Conservation (phyloP, 495 filamentous ascomycete genomes). For the Poronia punctata region DNA sequence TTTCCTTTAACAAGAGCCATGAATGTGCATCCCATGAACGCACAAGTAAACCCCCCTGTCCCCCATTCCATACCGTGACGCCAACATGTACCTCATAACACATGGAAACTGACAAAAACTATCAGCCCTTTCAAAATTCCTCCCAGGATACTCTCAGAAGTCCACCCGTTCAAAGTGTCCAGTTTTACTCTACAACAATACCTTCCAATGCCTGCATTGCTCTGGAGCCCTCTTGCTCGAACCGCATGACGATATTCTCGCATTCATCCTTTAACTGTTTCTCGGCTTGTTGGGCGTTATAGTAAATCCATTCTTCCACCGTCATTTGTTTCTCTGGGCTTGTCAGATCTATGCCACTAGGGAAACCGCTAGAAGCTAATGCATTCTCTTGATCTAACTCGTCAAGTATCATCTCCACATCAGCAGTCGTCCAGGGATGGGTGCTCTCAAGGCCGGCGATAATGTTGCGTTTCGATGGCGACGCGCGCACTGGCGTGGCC, state of each 20-base stretch:
- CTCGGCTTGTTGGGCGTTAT: slow-evolving; percentile 73
- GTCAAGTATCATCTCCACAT: slow-evolving; percentile 60
- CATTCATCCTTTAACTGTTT: slow-evolving; percentile 70
- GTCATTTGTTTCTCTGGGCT: slow-evolving; percentile 81
- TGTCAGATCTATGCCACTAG: slow-evolving; percentile 52
- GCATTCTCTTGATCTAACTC: slow-evolving; percentile 51
- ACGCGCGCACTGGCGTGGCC: slow-evolving; percentile 48
- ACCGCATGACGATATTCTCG: slow-evolving; percentile 68
- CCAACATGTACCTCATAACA: slow-evolving; percentile 1
- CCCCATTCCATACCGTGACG: neutral
- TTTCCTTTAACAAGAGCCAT: no score
- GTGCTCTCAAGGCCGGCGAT: slow-evolving; percentile 51
- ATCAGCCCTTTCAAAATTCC: no score
- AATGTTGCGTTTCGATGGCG: slow-evolving; percentile 59
- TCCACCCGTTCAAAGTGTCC: neutral
- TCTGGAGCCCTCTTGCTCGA: slow-evolving; percentile 73
- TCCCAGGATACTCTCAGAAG: no score
- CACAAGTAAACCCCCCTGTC: slow-evolving; percentile 1
- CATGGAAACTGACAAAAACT: no score
- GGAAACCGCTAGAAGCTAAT: slow-evolving; percentile 28
- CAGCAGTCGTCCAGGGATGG: slow-evolving; percentile 64
- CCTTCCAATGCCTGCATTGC: slow-evolving; percentile 74
- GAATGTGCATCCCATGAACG: no score
- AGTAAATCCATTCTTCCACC: slow-evolving; percentile 84
- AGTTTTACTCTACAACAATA: slow-evolving; percentile 40